Conservation (phyloP, 495 filamentous ascomycete genomes). For the Talaromyces thailandensis region DNA sequence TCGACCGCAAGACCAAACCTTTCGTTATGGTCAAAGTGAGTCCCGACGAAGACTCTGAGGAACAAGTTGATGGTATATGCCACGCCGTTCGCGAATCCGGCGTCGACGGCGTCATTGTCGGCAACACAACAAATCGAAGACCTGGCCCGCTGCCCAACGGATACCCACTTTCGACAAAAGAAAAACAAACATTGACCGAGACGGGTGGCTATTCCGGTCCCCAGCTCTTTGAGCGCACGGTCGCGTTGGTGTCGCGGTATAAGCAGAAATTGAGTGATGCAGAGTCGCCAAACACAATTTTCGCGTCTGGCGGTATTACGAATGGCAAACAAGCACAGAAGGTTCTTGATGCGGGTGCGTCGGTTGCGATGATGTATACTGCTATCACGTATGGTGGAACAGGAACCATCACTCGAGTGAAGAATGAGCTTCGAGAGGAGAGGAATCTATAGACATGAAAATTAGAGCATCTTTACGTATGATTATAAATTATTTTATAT, state of each 20-base stretch:
- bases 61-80: conserved; percentile 78
- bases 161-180: conserved; percentile 52
- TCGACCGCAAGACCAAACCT: conserved; percentile 63
- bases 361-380: conserved; percentile 78
- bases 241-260: conserved; percentile 70
- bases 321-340: conserved; percentile 72
- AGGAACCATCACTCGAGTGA: conserved; percentile 78
- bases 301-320: conserved; percentile 85
- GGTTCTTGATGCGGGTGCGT: conserved; percentile 76
- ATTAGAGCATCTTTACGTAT: conserved; percentile 1
- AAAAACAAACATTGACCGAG: conserved; percentile 60
- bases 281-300: conserved; percentile 63
- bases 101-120: conserved; percentile 93
- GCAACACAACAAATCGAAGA: conserved; percentile 86
- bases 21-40: conserved; percentile 95
- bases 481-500: background rate
- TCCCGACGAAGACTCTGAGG: conserved; percentile 80
- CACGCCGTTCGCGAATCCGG: conserved; percentile 75
- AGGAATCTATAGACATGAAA: conserved; percentile 17
- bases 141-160: conserved; percentile 57
- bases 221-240: conserved; percentile 68
- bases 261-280: conserved; percentile 30
- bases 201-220: conserved; percentile 87
- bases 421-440: conserved; percentile 68
- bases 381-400: conserved; percentile 77